phyloP scores from a whole-genome alignment of 2,329 filamentous ascomycete genomes.

The Tolypocladium sp. region DNA sequence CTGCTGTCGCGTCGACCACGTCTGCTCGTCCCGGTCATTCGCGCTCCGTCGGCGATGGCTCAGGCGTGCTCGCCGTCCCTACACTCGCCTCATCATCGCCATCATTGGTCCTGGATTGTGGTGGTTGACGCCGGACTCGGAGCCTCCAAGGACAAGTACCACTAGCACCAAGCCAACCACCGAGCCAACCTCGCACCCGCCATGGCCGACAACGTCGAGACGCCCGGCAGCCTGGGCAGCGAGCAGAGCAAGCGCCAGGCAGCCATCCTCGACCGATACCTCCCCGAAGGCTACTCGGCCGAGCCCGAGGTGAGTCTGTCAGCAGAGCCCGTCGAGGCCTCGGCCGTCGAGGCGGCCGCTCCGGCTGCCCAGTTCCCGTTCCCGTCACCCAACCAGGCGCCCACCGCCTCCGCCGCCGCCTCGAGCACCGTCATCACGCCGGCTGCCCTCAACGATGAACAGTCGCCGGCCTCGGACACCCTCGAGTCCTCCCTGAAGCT shows the following conservation, averaged over 20 bases:
- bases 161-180: background rate
- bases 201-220: constrained; percentile 18
- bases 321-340: constrained; percentile 7
- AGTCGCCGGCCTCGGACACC: constrained; percentile 27
- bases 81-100: background rate
- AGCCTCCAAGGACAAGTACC: background rate
- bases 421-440: constrained; percentile 8
- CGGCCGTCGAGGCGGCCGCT: background rate
- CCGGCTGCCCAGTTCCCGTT: constrained; percentile 1
- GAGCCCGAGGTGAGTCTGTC: constrained; percentile 25
- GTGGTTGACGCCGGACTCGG: background rate
- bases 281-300: constrained; percentile 30
- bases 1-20: too few species aligned
- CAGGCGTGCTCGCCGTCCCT: background rate
- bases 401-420: constrained; percentile 9
- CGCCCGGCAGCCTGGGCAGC: constrained; percentile 15
- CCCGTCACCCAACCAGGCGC: constrained; percentile 1
- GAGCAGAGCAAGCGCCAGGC: constrained; percentile 20
- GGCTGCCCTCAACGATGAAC: background rate
- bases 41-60: background rate
- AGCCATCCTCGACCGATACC: constrained; percentile 26
- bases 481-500: constrained; percentile 56
- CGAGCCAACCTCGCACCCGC: background rate
- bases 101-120: background rate
- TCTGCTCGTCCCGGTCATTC: background rate